Evolutionary conservation across 2,329 filamentous ascomycete genomes (phyloP).

Genomic region (Stylonectria norvegica): DNA sequence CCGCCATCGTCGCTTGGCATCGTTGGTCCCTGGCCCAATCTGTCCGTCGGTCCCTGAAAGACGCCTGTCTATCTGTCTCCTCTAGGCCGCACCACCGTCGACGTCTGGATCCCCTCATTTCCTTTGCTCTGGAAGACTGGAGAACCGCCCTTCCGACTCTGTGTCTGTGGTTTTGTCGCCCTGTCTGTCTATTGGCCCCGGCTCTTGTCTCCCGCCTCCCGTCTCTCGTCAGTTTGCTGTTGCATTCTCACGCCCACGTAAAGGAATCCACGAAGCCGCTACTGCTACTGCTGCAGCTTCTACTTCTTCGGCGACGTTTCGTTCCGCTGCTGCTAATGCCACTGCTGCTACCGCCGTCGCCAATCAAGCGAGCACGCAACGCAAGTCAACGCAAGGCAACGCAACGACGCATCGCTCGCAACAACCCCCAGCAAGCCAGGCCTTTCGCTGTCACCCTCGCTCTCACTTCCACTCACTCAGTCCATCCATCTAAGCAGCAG

Average conservation of each 20-base stretch:
- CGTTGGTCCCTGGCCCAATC: constrained; percentile 6
- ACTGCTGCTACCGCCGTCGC: constrained; percentile 7
- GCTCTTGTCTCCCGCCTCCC: too few relatives aligned
- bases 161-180: too few relatives aligned
- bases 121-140: constrained; percentile 1
- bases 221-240: too few relatives aligned
- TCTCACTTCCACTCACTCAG: background rate
- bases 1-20: constrained; percentile 9
- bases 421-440: too few relatives aligned
- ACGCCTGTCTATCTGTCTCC: constrained; percentile 5
- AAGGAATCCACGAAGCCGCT: too few relatives aligned
- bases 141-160: background rate
- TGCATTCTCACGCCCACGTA: too few relatives aligned
- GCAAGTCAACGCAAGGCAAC: too few relatives aligned
- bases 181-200: too few relatives aligned
- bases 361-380: constrained; percentile 17
- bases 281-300: too few relatives aligned
- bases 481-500: constrained; percentile 19
- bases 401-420: too few relatives aligned
- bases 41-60: constrained; percentile 8
- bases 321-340: background rate
- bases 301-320: too few relatives aligned
- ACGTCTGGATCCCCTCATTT: constrained; percentile 13
- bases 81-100: constrained; percentile 6
- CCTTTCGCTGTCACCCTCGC: too few relatives aligned